Conservation (phyloP, 2,329 filamentous ascomycete genomes). For the Botryosphaeria dothidea region DNA sequence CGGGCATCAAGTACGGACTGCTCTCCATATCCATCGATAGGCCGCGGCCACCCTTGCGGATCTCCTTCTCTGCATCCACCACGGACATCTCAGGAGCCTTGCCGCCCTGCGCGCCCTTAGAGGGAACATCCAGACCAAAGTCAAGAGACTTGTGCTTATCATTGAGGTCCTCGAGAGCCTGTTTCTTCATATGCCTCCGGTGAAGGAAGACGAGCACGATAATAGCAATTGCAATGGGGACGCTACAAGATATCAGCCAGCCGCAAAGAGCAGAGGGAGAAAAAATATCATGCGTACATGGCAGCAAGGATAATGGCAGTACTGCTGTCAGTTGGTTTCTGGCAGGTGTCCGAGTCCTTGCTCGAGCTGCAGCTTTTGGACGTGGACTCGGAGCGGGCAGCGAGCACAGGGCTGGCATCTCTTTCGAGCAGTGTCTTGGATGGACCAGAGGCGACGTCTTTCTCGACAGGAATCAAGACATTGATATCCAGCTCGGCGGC, state of each 20-base stretch:
- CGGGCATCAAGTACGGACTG: slow-evolving; percentile 92
- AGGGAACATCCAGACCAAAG: slow-evolving; percentile 70
- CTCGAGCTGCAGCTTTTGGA: slow-evolving; percentile 12
- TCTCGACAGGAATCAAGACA: neutral
- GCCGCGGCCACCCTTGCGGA: slow-evolving; percentile 45
- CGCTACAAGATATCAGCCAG: slow-evolving; percentile 50
- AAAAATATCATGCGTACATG: slow-evolving; percentile 29
- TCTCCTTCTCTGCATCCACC: slow-evolving; percentile 50
- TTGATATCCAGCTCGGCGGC: slow-evolving; percentile 20
- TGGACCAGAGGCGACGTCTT: neutral
- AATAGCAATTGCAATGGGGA: slow-evolving; percentile 70
- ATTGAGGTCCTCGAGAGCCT: slow-evolving; percentile 74
- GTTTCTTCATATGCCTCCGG: slow-evolving; percentile 71
- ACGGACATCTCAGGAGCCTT: slow-evolving; percentile 57
- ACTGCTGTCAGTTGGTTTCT: slow-evolving; percentile 35
- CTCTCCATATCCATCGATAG: slow-evolving; percentile 67
- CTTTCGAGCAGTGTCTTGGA: neutral
- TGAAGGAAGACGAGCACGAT: slow-evolving; percentile 75
- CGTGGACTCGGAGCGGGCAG: slow-evolving; percentile 1
- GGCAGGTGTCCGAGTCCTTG: slow-evolving; percentile 33
- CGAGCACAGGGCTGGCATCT: slow-evolving; percentile 5
- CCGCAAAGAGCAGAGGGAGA: neutral
- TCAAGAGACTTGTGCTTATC: slow-evolving; percentile 91
- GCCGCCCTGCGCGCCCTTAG: neutral
- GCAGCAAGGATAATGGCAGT: slow-evolving; percentile 36